Percentiles rank a stretch among this genome's conserved stretches.
phyloP scores from a whole-genome alignment of 2,329 filamentous ascomycete genomes.

The Talaromyces funiculosus region DNA sequence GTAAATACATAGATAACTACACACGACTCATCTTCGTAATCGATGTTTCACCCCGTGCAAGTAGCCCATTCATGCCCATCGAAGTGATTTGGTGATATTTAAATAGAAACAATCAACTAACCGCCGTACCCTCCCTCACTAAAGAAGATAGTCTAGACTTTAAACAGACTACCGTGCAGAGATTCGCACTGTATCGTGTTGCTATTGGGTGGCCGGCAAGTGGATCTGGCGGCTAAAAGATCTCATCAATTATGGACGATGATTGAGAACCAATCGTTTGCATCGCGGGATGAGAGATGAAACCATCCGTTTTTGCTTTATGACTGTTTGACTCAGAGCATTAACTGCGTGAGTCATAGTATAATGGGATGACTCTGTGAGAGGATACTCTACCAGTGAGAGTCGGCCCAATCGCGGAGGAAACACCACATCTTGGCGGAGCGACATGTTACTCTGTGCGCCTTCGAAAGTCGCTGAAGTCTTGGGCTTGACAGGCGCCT shows the following conservation, averaged over 20 bases:
- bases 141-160: not conserved
- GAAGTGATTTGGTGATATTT: not conserved
- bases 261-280: not conserved
- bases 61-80: not conserved
- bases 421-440: not conserved
- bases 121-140: not conserved
- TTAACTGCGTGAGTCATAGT: not conserved
- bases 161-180: not conserved
- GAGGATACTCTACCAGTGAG: not conserved
- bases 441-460: not conserved
- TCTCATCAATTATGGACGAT: not conserved
- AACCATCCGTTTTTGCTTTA: not conserved
- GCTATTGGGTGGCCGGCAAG: not conserved
- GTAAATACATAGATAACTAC: too few relatives aligned
- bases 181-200: not conserved
- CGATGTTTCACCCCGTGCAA: not conserved
- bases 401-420: not conserved
- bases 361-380: not conserved
- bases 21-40: not conserved
- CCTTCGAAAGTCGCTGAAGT: too few relatives aligned
- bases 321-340: too few relatives aligned
- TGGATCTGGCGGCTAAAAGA: not conserved
- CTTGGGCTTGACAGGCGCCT: not conserved
- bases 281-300: not conserved
- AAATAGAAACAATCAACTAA: not conserved